A percentile compares a stretch with the other conserved stretches of the same genome.
Evolutionary conservation across 148 eudicot species (phyloP).

Genomic region (Agrostemma githago): DNA sequence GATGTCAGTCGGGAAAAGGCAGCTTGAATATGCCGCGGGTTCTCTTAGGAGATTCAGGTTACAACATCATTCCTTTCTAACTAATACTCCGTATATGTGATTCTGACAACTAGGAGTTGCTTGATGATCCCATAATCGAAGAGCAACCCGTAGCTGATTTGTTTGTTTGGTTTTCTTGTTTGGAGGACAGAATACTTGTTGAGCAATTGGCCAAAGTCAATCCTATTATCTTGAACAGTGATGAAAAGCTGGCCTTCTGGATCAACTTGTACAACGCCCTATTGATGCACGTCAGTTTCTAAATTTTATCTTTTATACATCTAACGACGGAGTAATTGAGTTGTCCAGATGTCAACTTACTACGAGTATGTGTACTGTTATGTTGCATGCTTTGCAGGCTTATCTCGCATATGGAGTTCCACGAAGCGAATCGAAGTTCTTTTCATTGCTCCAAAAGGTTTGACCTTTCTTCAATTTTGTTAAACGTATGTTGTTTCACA

Average conservation of each 20-base stretch:
- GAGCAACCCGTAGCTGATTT: constrained; percentile 14
- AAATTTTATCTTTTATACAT: background rate
- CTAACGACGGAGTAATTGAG: background rate
- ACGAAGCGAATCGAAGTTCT: constrained; percentile 32
- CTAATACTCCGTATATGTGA: background rate
- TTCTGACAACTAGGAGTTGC: background rate
- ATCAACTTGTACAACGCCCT: constrained; percentile 36
- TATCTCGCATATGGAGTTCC: constrained; percentile 38
- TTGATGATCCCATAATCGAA: background rate
- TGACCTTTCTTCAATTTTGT: background rate
- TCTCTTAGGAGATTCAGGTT: constrained; percentile 36
- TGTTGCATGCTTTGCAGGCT: constrained; percentile 24
- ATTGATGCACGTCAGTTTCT: constrained; percentile 35
- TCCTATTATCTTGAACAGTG: constrained; percentile 31
- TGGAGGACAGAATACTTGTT: constrained; percentile 34
- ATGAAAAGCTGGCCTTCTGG: constrained; percentile 39
- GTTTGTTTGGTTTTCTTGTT: constrained; percentile 8
- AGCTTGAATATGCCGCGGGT: constrained; percentile 39
- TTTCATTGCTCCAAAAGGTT: constrained; percentile 37
- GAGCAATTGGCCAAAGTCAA: constrained; percentile 39
- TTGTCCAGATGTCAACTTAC: background rate
- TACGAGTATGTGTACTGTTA: background rate
- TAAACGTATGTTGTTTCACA: background rate
- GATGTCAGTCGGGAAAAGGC: constrained; percentile 39
- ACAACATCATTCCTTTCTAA: background rate